Evolutionary conservation across 371 early-diverging fungal species (phyloP).

Genomic region (Lichtheimia ramosa): DNA sequence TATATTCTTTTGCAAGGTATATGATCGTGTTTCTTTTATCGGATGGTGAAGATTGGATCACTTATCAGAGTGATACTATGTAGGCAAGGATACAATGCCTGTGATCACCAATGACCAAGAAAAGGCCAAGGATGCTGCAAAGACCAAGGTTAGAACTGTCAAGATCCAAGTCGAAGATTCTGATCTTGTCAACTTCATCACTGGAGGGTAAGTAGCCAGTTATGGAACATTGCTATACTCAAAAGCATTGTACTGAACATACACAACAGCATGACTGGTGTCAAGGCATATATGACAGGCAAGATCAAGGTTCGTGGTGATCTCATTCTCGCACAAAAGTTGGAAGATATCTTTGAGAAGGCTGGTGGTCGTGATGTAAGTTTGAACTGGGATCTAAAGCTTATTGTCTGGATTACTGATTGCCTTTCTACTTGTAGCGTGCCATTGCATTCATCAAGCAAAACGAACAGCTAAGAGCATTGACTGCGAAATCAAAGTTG

Average conservation of each 20-base stretch:
- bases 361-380: constrained; percentile 45
- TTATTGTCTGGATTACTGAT: not conserved
- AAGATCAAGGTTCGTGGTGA: constrained; percentile 47
- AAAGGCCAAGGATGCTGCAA: constrained; percentile 18
- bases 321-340: constrained; percentile 39
- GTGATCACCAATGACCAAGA: constrained; percentile 30
- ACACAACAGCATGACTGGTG: constrained; percentile 38
- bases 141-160: constrained; percentile 30
- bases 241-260: too few relatives aligned
- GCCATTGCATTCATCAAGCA: constrained; percentile 40
- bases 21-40: constrained; percentile 7
- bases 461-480: constrained; percentile 23
- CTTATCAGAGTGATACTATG: constrained; percentile 4
- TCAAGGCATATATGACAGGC: constrained; percentile 44
- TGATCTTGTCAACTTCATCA: constrained; percentile 43
- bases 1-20: constrained; percentile 36
- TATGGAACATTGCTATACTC: too few relatives aligned
- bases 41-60: not conserved
- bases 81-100: constrained; percentile 31
- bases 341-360: constrained; percentile 49
- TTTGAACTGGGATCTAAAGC: not conserved
- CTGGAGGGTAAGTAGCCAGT: constrained; percentile 33
- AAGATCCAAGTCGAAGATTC: constrained; percentile 43
- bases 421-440: constrained; percentile 11
- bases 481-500: not conserved